Base-by-base conservation (phyloP, 306 rosid species). In the Purshia tridentata region DNA sequence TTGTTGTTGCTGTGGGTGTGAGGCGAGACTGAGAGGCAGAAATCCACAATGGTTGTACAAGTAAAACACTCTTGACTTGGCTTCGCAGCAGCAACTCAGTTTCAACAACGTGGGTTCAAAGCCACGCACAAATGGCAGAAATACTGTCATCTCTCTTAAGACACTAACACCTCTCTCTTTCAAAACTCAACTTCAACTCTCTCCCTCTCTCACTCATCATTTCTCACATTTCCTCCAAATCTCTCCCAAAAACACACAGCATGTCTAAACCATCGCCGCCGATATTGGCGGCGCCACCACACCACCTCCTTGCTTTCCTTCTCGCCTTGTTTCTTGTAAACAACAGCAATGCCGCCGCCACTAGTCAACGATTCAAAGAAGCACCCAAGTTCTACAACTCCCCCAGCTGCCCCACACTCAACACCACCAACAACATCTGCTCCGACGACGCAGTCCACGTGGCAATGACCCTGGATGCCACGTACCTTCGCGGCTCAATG, bases 401-500 rank as follows among this genome's bases (percentile, higher is more conserved):
- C 23, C 90, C 84, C 0, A 73, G 20, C 64, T 94, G 98, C 72
- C 76, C 87, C 35, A 11, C 79, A 69, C 40, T 84, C 7, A 1
- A 3, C 20, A 45, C n/a, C 49, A 35, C 46, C 18, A 1, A 20
- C 65, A 1, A 57, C 39, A 23, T 71, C 22, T 86, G 88, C 78
- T 81, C 88, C 39, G 77, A 81, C 3, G 64, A 70, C 1, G 82
- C 86, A 0, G 91, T 88, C 19, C 96, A 94, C 67, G 90, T 89
- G 6, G 99, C 99, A 0, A 94, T 94, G 99, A 88, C 97, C 19
- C 90, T 94, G 9, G 99, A 94, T 80, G 82, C 79, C 3, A 76
- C 90, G 35, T 94, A 94, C 87, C 89, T 94, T 53, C 97, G 99
- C 0, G 99, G 99, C 22, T 91, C 97, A 80, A 85, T 91, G 96